These are phyloP conservation scores for Aspergillus jensenii DNA, from an alignment of 2,329 filamentous ascomycete genomes.

Conservation along the genomic window DNA sequence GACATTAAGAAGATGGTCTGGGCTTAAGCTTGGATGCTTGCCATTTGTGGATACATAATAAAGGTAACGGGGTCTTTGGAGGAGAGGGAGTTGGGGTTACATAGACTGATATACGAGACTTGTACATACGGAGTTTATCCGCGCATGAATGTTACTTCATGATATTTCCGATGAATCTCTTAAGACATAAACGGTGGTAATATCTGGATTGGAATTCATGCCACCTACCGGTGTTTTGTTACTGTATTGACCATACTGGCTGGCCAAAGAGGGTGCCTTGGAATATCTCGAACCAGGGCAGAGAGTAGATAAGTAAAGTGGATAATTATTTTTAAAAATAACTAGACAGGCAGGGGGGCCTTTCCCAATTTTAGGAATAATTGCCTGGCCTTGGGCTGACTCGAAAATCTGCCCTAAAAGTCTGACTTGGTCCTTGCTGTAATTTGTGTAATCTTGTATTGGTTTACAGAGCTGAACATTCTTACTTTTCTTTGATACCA, in stretches of 20 bases:
- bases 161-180: background rate
- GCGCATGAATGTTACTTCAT: background rate
- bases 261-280: background rate
- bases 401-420: background rate
- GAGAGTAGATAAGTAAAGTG: background rate
- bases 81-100: background rate
- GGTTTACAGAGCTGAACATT: background rate
- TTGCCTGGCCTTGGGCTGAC: background rate
- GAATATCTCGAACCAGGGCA: background rate
- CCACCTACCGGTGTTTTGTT: background rate
- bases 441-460: background rate
- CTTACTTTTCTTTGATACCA: background rate
- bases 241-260: background rate
- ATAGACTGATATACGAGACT: background rate
- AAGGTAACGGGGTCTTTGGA: background rate
- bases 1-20: constrained; percentile 93
- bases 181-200: background rate
- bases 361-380: background rate
- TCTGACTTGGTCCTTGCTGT: background rate
- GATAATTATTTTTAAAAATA: background rate
- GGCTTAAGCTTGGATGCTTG: constrained; percentile 47
- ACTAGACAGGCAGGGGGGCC: background rate
- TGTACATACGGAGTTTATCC: background rate
- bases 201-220: background rate
- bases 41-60: background rate